Evolutionary conservation across 1,284 basidiomycete species (phyloP).

Genomic region (Melampsora americana): DNA sequence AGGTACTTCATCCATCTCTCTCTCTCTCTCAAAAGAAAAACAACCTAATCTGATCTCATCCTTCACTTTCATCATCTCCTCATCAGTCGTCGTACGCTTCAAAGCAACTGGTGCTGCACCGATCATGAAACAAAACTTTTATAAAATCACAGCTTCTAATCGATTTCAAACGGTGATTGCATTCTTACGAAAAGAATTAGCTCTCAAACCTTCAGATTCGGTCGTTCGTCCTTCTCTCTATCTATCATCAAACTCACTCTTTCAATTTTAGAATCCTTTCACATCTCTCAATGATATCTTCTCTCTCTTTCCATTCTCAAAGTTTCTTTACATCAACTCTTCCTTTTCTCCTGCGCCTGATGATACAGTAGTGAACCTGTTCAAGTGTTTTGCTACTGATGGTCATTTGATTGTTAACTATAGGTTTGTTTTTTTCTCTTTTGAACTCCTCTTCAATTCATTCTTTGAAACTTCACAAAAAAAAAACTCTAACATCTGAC

Average conservation of each 20-base stretch:
- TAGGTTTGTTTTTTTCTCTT: conserved; percentile 62
- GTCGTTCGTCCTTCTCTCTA: conserved; percentile 63
- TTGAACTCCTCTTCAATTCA: conserved; percentile 18
- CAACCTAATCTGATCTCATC: no score
- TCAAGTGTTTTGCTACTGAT: conserved; percentile 81
- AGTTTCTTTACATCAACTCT: conserved; percentile 99
- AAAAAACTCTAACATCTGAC: neutral
- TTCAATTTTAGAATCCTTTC: neutral
- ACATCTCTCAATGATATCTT: neutral
- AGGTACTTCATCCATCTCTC: neutral
- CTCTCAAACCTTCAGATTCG: conserved; percentile 76
- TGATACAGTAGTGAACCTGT: conserved; percentile 83
- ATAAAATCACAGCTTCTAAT: conserved; percentile 93
- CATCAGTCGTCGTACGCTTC: conserved; percentile 87
- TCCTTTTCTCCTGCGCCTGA: conserved; percentile 92
- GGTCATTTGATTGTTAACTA: conserved; percentile 94
- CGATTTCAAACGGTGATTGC: conserved; percentile 92
- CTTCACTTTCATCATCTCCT: no score
- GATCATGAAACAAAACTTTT: conserved; percentile 97
- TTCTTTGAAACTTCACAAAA: neutral
- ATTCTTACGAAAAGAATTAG: conserved; percentile 84
- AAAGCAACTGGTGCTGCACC: conserved; percentile 98
- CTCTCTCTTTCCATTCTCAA: conserved; percentile 9
- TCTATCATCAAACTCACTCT: no score
- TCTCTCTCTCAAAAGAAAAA: neutral